Base-by-base conservation (phyloP, 148 eudicot species). In the Vaccinium vitisidaea region DNA sequence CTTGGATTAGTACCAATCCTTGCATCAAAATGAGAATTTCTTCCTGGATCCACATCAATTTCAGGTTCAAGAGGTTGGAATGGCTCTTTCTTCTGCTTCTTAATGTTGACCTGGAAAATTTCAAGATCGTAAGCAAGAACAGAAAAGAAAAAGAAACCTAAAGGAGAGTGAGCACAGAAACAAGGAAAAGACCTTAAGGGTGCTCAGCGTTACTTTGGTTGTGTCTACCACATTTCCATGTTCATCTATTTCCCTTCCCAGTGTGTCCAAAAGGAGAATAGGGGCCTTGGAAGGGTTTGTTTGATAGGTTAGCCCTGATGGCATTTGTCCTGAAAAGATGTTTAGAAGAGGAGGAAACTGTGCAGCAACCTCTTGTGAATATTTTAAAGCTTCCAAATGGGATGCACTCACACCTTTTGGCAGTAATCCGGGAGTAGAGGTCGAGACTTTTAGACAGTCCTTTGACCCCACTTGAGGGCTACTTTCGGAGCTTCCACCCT, bases 211-310 rank as follows among this genome's bases (percentile, higher is more conserved):
- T 56, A 87, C 84, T 86, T 96, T 96, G 71, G 98, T 88, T 52
- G 89, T 84, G 87, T 93, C 90, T 43, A 96, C 93, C 76, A 94
- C 90, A 88, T 96, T 94, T 80, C 98, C 99, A 82, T 94, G 94
- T 90, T 96, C 99, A 86, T 96, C 99, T 82, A 96, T 83, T 90
- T 94, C 99, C 91, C 99, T 92, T 84, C 99, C 98, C 12, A 92
- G 85, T 48, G 92, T 89, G 92, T 96, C 99, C 90, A 96, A 88
- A 50, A 95, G 97, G 84, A 96, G 97, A 80, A 96, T 95, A 67
- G 95, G 98, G 18, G 98, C 94, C 92, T 92, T 93, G 3, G 97
- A 85, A 82, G 95, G 99, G 89, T 94, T 96, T 79, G 94, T 92
- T 71, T 92, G 92, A 39, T 88, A 87, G 70, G 91, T 88, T 52